Evolutionary conservation across 371 early-diverging fungal species (phyloP), one percentile per base, ranked within the genome.

Genomic region (Saksenaea vasiformis): DNA sequence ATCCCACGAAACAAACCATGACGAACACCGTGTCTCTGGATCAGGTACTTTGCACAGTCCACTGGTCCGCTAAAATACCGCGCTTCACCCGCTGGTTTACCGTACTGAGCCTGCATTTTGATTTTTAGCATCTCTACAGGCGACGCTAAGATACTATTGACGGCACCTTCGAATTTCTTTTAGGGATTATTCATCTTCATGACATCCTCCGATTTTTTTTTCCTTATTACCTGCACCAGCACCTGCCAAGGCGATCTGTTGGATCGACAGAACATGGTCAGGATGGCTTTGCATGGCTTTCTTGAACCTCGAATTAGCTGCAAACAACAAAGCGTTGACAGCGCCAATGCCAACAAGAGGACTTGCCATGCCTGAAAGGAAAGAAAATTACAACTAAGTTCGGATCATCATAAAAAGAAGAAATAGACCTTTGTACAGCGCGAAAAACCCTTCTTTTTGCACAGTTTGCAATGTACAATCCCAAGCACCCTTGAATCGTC

Each of bases 111-210:
- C 71, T 94, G 94, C 71, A 92, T 79, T 38, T 86, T 85, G 70
- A 94, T 88, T 70, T 94, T 94, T 47, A 94, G 74, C 55, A 93
- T 63, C 65, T 94, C 94, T 0, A 94, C 93, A 2, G 94, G 94
- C 1, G 90, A 89, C 2, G 92, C 90, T 34, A 94, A 68, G 1
- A 87, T 65, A 58, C 88, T 86, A 60, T 94, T 91, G 41, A 91
- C 84, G 22, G 82, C 69, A 56, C 91, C 87, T 76, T n/a, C n/a
- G n/a, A 75, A 38, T 41, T 5, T 11, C 27, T 10, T 36, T 24
- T 26, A 17, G 19, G 39, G 28, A 17, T 24, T 37, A 36, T 36
- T 36, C 31, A 34, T 44, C 19, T 10, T 56, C 41, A 38, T 36
- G 22, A n/a, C n/a, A 24, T 15, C 28, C 44, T 27, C 15, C 5